Conservation (phyloP, 805 yeast species). For the Priceomyces melissophilus region DNA sequence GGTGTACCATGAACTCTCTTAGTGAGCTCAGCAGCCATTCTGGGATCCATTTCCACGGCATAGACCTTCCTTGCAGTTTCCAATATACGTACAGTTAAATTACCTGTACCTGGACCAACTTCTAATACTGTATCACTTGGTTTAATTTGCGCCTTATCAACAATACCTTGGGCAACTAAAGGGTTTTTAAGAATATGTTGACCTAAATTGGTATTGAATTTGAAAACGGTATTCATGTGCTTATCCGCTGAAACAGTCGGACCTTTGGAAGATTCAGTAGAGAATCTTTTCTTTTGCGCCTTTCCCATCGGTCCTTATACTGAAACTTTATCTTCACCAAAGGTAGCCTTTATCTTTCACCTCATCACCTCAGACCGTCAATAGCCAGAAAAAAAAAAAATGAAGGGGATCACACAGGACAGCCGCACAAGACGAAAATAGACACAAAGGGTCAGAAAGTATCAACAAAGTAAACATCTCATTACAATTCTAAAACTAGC, state of each 20-base stretch:
- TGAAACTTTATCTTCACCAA: neutral
- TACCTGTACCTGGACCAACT: slow-evolving; percentile 99
- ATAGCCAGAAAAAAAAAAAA: neutral
- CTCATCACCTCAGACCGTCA: neutral
- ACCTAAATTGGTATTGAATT: slow-evolving; percentile 94
- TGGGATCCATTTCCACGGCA: slow-evolving; percentile 98
- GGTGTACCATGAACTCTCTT: slow-evolving; percentile 98
- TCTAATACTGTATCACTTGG: slow-evolving; percentile 93
- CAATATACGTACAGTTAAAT: slow-evolving; percentile 85
- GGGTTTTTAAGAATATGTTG: slow-evolving; percentile 97
- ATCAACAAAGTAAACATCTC: slow-evolving; percentile 1
- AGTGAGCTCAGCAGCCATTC: slow-evolving; percentile 98
- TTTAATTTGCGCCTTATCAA: slow-evolving; percentile 88
- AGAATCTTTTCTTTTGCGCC: slow-evolving; percentile 62
- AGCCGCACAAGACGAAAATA: slow-evolving; percentile 2
- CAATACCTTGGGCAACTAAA: slow-evolving; percentile 95
- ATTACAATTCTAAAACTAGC: neutral
- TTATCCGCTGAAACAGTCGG: slow-evolving; percentile 66
- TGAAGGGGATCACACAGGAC: neutral
- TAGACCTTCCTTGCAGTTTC: slow-evolving; percentile 93
- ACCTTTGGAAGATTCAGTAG: slow-evolving; percentile 44
- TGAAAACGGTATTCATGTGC: slow-evolving; percentile 80
- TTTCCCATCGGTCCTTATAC: slow-evolving; percentile 46
- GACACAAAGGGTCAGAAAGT: slow-evolving; percentile 1
- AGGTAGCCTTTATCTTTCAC: neutral